These are phyloP conservation scores for Alternaria atra DNA, from an alignment of 2,329 filamentous ascomycete species.

Conservation along the genomic window DNA sequence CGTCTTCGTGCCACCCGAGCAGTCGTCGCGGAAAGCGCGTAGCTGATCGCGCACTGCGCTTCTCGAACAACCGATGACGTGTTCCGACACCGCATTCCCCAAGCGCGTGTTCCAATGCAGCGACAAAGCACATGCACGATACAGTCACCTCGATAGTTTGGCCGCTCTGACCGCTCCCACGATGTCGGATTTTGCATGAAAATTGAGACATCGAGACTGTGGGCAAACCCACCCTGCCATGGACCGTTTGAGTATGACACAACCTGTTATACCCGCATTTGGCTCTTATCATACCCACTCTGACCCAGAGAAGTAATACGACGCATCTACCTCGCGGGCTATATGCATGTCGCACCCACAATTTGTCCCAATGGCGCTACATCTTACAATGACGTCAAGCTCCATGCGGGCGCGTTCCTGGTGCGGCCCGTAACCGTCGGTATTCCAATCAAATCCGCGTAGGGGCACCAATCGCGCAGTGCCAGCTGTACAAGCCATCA, in stretches of 20 bases:
- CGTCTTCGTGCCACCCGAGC: background rate
- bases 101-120: background rate
- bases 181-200: background rate
- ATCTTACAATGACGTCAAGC: conserved; percentile 35
- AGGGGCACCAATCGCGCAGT: conserved; percentile 41
- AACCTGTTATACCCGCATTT: conserved; percentile 10
- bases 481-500: conserved; percentile 51
- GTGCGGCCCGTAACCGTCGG: conserved; percentile 38
- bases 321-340: conserved; percentile 16
- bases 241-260: conserved; percentile 12
- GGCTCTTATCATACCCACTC: conserved; percentile 10
- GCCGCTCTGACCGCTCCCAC: conserved; percentile 6
- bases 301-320: conserved; percentile 23
- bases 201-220: background rate
- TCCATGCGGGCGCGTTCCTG: conserved; percentile 31
- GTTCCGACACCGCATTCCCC: conserved; percentile 10
- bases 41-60: conserved; percentile 9
- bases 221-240: background rate
- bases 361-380: conserved; percentile 13
- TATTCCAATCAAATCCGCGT: conserved; percentile 32
- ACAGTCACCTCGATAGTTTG: conserved; percentile 7
- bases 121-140: conserved; percentile 8
- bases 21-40: background rate
- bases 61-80: conserved; percentile 13
- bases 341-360: conserved; percentile 18